Conservation (phyloP, 129 eudicot species). For the Erigeron canadensis region DNA sequence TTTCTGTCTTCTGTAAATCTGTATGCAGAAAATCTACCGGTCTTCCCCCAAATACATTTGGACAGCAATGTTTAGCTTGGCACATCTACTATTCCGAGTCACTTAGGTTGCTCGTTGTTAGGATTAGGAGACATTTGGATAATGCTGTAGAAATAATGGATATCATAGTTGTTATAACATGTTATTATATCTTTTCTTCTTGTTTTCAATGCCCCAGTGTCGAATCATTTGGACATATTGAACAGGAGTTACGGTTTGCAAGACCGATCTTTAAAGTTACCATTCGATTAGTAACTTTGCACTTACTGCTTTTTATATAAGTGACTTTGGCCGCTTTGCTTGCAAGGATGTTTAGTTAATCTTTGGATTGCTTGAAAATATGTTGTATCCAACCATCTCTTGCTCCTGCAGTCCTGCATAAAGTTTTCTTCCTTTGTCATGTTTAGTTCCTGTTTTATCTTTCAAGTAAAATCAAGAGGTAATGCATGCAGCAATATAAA, state of each 20-base stretch:
- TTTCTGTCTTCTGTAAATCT: not conserved
- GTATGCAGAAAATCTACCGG: not conserved
- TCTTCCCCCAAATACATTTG: not conserved
- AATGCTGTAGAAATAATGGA: conserved; percentile 2
- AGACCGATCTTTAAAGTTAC: not conserved
- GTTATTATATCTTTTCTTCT: not conserved
- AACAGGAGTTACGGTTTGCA: not conserved
- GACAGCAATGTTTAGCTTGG: not conserved
- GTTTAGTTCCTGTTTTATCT: not conserved
- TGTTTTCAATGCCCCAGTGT: conserved; percentile 8
- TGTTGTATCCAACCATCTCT: not conserved
- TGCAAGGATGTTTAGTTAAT: not conserved
- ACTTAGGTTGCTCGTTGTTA: not conserved
- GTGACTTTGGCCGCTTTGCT: conserved; percentile 14
- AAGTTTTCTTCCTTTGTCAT: not conserved
- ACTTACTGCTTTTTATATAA: not conserved
- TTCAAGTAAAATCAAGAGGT: not conserved
- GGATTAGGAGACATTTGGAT: not conserved
- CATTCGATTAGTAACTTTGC: not conserved
- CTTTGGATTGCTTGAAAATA: not conserved
- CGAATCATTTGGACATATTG: not conserved
- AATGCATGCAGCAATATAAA: not conserved
- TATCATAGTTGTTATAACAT: conserved; percentile 1
- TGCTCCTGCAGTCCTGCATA: too few relatives aligned
- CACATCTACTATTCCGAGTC: not conserved